Evolutionary conservation across 352 stramenopile species (phyloP), one percentile per base, ranked within the genome.

Genomic region (Pythium phragmiticola): DNA sequence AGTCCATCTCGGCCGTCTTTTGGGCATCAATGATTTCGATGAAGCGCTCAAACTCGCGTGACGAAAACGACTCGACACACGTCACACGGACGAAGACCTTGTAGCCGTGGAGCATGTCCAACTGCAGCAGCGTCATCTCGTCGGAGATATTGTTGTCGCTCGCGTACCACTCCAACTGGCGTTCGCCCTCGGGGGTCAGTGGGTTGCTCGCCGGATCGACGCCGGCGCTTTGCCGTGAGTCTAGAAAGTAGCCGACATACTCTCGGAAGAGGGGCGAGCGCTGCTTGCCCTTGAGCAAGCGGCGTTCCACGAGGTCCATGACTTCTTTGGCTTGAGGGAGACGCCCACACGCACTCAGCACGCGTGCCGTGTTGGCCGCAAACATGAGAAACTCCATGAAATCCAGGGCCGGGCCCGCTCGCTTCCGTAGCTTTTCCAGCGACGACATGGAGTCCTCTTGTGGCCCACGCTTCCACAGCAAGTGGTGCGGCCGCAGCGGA

Each of bases 341-440:
- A 4, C 57, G 57, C 4, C 47, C 47, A 19, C 34, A 47, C 2
- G 46, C 36, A 47, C 17, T 37, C 3, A 56, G 36, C 4, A 63
- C 46, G 3, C 47, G 30, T 14, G 57, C 45, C 16, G 46, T 63
- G 46, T 63, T 21, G 7, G 36, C 45, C 4, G 47, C 36, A 28
- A 63, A 30, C 55, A 43, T 41, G 26, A 53, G 55, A n/a, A 61
- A 61, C 16, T 61, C 55, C 14, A 34, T 41, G 33, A 61, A 61
- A 19, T 61, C 55, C 7, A 43, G 30, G 2, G 43, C 3, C 8
- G 42, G 21, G 0, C 55, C 55, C 3, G 55, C 55, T 46, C 45
- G 33, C 43, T 46, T 41, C 12, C 23, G 41, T 5, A 61, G 55
- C 55, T 54, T 61, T 8, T 53, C 55, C 5, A 61, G 5, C 7